phyloP scores from a whole-genome alignment of 305 asterid genomes.

The Fraxinus sp. region DNA sequence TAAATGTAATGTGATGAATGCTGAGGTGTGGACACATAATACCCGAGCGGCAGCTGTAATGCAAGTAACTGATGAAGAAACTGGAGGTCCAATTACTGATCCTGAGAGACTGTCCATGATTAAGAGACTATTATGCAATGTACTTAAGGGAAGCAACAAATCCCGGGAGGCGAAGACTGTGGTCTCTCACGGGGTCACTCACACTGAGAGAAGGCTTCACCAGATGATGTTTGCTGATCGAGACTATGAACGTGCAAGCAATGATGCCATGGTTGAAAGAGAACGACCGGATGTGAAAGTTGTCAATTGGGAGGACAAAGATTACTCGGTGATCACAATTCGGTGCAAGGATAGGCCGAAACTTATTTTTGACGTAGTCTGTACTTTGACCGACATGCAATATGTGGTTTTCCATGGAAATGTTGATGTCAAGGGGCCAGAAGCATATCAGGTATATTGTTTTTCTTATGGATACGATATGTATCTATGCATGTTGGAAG shows the following conservation, averaged over 20 bases:
- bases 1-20: conserved; percentile 79
- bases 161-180: conserved; percentile 67
- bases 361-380: conserved; percentile 76
- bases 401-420: conserved; percentile 93
- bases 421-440: conserved; percentile 71
- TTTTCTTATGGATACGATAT: not conserved
- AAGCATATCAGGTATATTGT: conserved; percentile 75
- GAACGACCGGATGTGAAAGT: conserved; percentile 78
- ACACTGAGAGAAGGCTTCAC: conserved; percentile 82
- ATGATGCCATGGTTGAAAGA: conserved; percentile 38
- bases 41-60: conserved; percentile 92
- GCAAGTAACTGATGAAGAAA: conserved; percentile 72
- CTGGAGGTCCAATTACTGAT: conserved; percentile 61
- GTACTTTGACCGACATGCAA: conserved; percentile 93
- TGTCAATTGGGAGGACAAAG: conserved; percentile 83
- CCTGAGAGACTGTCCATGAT: conserved; percentile 57
- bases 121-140: conserved; percentile 63
- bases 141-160: conserved; percentile 80
- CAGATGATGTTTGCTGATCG: conserved; percentile 94
- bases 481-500: not conserved
- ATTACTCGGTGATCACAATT: conserved; percentile 79
- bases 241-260: conserved; percentile 59
- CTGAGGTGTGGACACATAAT: conserved; percentile 99
- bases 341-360: conserved; percentile 89
- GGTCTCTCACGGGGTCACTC: conserved; percentile 63